Percentiles rank a stretch among this genome's conserved stretches.
phyloP scores from a whole-genome alignment of 148 eudicot genomes.

The Drosera capensis region DNA sequence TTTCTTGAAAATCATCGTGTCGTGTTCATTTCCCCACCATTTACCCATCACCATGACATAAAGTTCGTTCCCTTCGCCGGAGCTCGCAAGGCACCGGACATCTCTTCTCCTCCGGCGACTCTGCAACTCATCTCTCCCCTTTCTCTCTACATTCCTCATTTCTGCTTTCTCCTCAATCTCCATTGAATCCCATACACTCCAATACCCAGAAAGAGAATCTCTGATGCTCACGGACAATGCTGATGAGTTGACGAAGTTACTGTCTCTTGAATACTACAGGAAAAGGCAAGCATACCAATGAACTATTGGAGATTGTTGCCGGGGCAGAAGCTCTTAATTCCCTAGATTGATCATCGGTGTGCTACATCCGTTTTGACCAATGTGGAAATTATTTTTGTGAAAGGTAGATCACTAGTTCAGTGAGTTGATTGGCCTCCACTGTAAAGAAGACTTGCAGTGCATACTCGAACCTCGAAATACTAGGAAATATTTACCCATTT shows the following conservation, averaged over 20 bases:
- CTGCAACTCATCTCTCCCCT: too few relatives aligned
- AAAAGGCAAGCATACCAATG: conserved; percentile 30
- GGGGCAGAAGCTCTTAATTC: conserved; percentile 33
- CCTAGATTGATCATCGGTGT: background rate
- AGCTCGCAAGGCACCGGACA: too few relatives aligned
- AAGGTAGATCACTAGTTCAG: too few relatives aligned
- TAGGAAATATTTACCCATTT: background rate
- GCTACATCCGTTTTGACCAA: background rate
- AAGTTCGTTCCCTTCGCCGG: too few relatives aligned
- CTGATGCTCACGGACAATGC: conserved; percentile 51
- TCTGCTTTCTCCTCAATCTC: background rate
- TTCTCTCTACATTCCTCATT: background rate
- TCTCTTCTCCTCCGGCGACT: too few relatives aligned
- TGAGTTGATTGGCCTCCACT: background rate
- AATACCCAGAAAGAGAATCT: background rate
- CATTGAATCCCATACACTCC: background rate
- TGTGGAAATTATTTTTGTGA: too few relatives aligned
- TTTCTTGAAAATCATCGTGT: too few relatives aligned
- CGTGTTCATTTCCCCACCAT: too few relatives aligned
- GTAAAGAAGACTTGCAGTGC: background rate
- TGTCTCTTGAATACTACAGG: conserved; percentile 23
- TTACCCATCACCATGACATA: too few relatives aligned
- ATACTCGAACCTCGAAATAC: background rate
- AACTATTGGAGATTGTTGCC: conserved; percentile 41
- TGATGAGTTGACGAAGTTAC: conserved; percentile 20